A percentile compares a stretch with the other conserved stretches of the same genome.
phyloP scores from a whole-genome alignment of 768 basidiomycete species.

The Amyloporia xantha region DNA sequence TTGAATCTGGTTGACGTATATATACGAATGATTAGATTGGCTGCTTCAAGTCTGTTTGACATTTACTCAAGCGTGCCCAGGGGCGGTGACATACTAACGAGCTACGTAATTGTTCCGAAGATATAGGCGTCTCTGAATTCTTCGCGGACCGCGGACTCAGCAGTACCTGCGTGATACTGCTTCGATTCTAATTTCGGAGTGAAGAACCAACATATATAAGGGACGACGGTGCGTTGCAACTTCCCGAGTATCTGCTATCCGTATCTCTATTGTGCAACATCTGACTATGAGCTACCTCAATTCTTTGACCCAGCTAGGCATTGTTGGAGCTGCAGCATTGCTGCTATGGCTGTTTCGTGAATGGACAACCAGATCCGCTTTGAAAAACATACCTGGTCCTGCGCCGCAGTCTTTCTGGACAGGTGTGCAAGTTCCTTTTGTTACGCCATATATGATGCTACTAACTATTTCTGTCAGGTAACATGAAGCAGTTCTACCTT shows the following conservation, averaged over 20 bases:
- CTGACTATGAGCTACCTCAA: neutral
- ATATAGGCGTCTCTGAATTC: neutral
- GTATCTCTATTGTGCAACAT: neutral
- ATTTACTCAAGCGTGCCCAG: too few species aligned
- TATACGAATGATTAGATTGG: too few species aligned
- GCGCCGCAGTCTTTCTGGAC: slow-evolving; percentile 5
- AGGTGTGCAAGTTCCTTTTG: neutral
- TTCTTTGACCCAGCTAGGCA: neutral
- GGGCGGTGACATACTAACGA: too few species aligned
- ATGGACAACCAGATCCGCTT: neutral
- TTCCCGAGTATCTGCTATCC: neutral
- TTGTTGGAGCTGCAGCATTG: neutral
- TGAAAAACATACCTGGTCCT: slow-evolving; percentile 9
- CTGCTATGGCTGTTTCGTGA: neutral
- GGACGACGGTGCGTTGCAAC: too few species aligned
- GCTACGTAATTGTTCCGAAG: neutral
- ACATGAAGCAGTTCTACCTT: neutral
- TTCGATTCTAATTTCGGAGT: too few species aligned
- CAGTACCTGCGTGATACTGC: neutral
- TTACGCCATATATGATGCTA: neutral
- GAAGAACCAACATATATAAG: too few species aligned
- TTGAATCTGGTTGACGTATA: too few species aligned
- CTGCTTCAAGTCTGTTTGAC: too few species aligned
- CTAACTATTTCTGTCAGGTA: neutral
- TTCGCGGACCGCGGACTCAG: neutral